phyloP scores from a whole-genome alignment of 495 filamentous ascomycete genomes.

The Xylaria grammica region DNA sequence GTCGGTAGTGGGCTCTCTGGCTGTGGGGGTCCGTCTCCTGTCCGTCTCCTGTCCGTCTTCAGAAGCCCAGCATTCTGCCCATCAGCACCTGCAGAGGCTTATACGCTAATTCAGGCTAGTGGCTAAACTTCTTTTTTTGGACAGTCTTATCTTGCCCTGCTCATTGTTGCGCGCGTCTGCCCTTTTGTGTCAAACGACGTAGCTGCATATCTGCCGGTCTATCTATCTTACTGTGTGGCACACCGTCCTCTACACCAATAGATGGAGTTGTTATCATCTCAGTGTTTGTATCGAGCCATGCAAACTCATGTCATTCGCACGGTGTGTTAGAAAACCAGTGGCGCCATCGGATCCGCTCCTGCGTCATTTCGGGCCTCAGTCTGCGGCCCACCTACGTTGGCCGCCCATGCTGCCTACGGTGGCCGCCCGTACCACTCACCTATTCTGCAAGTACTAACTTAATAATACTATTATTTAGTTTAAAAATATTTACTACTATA shows the following conservation, averaged over 20 bases:
- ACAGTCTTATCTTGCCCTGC: background rate
- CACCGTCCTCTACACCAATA: background rate
- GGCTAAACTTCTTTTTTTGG: conserved; percentile 22
- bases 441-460: too few relatives aligned
- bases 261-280: background rate
- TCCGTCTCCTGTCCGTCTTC: too few relatives aligned
- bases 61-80: background rate
- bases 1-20: too few relatives aligned
- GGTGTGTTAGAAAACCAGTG: background rate
- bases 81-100: background rate
- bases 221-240: background rate
- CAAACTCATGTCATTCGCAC: background rate
- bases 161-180: too few relatives aligned
- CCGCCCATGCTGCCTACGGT: too few relatives aligned
- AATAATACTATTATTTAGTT: too few relatives aligned
- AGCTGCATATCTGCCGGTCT: conserved; percentile 2
- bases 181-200: conserved; percentile 9
- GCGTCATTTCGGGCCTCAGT: conserved; percentile 17
- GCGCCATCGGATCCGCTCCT: conserved; percentile 18
- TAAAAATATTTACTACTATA: too few relatives aligned
- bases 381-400: too few relatives aligned
- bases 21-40: too few relatives aligned
- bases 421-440: too few relatives aligned
- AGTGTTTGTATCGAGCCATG: background rate
- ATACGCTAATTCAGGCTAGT: conserved; percentile 6